Base-by-base conservation (phyloP, 106 monocot species). In the Dioscorea zingiberensis region DNA sequence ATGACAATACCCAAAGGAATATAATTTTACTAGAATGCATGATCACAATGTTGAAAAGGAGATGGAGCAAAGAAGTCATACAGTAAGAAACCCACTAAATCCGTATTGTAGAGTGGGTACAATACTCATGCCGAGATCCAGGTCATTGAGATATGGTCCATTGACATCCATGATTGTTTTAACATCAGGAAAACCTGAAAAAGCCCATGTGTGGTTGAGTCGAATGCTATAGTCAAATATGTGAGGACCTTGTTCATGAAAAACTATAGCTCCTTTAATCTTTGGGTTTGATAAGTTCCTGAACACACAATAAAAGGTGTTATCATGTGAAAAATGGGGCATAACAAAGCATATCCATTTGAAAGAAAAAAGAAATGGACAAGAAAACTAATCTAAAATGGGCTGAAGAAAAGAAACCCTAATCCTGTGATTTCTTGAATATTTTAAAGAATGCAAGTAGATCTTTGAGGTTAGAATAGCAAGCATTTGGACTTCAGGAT, bases 151-250 rank as follows among this genome's bases (percentile, higher is more conserved):
- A 78, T 83, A 93, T 54, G 87, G 77, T 55, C 93, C 87, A 71
- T 93, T 93, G 13, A 88, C 85, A 81, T 93, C 93, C 93, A 93
- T 93, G 73, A 93, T 93, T 27, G 82, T 77, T 60, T 71, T 83
- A 58, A 83, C 73, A 77, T 93, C 80, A 65, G 93, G 93, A 68
- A 88, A 93, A 48, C 93, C 93, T 63, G 87, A 88, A 59, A 93
- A 88, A 23, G 93, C 93, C 93, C 93, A 93, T 27, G 88, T 80
- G 67, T 93, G 93, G 54, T 93, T 93, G 27, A 93, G 83, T 11
- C 93, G 81, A 78, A 93, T 93, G 67, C 93, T 93, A 71, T 93
- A 93, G 66, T 93, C 93, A 85, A 85, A 93, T 28, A 47, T 44
- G 54, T 78, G 70, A 68, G 93, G 93, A 63, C 93, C 93, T 67